Evolutionary conservation across 495 filamentous ascomycete species (phyloP), one percentile per base, ranked within the genome.

Genomic region (Talaromyces nanjingensis): DNA sequence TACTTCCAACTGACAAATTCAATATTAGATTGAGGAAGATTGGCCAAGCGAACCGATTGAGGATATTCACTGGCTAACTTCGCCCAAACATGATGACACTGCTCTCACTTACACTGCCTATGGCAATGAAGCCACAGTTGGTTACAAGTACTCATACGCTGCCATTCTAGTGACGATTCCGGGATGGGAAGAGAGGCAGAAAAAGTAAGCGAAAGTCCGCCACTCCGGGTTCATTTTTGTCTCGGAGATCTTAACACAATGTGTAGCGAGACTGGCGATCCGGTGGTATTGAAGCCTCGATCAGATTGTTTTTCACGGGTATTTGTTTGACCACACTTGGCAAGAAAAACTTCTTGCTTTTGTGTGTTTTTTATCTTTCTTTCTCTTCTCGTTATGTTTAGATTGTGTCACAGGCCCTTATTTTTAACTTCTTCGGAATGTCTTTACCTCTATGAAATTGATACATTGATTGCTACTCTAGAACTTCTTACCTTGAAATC

Each of bases 111-210:
- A 66, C 6, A 11, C 70, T 24, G 47, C 57, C 6, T 70, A 71
- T 27, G 72, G 71, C 3, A 73, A 74, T 22, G 60, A 71, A 37
- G 4, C 68, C 6, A 59, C 57, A 0, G 16, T 66, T 25, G 59
- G 47, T 0, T 60, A 58, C 0, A 24, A 56, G 7, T 73, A 73
- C 42, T 73, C 71, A 0, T 67, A 25, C 59, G 70, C 65, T 27
- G 69, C 71, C 0, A 69, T 74, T 16, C 64, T 73, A 2, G 72
- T 67, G 6, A 58, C 63, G 0, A 65, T 73, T 54, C 69, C 71
- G 16, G 18, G 16, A 45, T n/a, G 39, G 39, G 6, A 45, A n/a
- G 6, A 6, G 4, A 18, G 16, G 39, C 39, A 24, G 22, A 24
- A 24, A 24, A 24, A 24, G 2, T 24, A 24, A 24, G 22, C 22